A percentile compares a stretch with the other conserved stretches of the same genome.
phyloP scores from a whole-genome alignment of 106 monocot genomes.

The Dendrobium huoshanense region DNA sequence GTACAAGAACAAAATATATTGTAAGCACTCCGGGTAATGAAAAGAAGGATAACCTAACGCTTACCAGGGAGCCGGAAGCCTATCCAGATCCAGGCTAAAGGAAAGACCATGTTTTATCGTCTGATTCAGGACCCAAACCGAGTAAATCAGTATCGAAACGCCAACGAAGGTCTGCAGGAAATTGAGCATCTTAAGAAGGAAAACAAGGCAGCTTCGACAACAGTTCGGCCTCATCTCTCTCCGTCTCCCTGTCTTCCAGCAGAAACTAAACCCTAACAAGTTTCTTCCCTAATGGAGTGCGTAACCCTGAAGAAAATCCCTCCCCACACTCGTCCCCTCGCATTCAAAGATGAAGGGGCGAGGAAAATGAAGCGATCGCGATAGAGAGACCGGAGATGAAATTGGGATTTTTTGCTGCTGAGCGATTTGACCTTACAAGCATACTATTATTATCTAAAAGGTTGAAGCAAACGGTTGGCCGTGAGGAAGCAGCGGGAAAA shows the following conservation, averaged over 20 bases:
- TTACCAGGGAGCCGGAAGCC: conserved; percentile 66
- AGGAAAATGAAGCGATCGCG: background rate
- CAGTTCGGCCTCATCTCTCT: conserved; percentile 25
- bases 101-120: conserved; percentile 16
- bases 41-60: background rate
- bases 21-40: background rate
- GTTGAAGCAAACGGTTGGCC: background rate
- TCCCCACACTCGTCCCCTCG: background rate
- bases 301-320: background rate
- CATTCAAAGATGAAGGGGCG: background rate
- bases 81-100: conserved; percentile 18
- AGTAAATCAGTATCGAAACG: conserved; percentile 49
- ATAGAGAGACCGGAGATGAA: background rate
- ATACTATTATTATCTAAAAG: background rate
- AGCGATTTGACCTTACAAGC: background rate
- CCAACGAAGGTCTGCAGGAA: conserved; percentile 82
- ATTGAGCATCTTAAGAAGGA: conserved; percentile 58
- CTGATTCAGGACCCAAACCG: conserved; percentile 54
- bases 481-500: background rate
- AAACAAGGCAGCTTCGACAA: conserved; percentile 35
- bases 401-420: background rate
- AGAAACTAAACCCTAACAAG: background rate
- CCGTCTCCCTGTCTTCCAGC: background rate
- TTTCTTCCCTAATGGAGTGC: background rate
- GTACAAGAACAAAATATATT: background rate